These are phyloP conservation scores for Omphalea diandra DNA, from an alignment of 441 rosid genomes.

Conservation along the genomic window DNA sequence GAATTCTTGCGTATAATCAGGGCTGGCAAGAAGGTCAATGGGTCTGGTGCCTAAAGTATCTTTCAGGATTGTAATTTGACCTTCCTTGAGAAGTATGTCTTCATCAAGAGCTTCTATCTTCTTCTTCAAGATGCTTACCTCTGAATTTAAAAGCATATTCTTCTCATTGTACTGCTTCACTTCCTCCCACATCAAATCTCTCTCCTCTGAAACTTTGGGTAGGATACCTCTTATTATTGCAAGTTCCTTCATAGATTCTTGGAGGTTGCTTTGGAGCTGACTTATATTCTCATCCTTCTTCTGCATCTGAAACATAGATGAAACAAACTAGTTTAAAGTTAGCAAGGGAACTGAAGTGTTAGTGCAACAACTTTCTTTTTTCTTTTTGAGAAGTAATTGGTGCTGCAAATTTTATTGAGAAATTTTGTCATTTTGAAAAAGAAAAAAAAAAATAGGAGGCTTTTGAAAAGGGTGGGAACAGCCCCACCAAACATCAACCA, in stretches of 20 bases:
- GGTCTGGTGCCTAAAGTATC: constrained; percentile 59
- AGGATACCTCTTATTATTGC: constrained; percentile 47
- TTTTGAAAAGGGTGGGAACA: too few species aligned
- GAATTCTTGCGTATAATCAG: constrained; percentile 44
- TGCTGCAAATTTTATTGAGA: too few species aligned
- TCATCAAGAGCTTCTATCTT: constrained; percentile 77
- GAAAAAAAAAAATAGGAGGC: too few species aligned
- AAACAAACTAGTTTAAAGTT: not conserved
- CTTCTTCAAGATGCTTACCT: constrained; percentile 59
- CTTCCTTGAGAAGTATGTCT: constrained; percentile 83
- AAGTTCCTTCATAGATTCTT: constrained; percentile 61
- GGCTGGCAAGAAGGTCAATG: constrained; percentile 60
- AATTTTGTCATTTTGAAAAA: not conserved
- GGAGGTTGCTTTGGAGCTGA: constrained; percentile 52
- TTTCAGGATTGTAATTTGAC: constrained; percentile 86
- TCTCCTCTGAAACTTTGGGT: constrained; percentile 72
- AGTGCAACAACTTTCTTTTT: not conserved
- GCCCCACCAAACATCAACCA: too few species aligned
- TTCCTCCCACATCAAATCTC: constrained; percentile 87
- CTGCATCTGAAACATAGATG: constrained; percentile 44
- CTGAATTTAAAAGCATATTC: constrained; percentile 79
- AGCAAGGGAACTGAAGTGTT: not conserved
- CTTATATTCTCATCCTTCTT: constrained; percentile 70
- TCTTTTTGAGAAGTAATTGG: not conserved
- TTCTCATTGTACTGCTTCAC: constrained; percentile 71